A percentile compares a stretch with the other conserved stretches of the same genome.
These are phyloP conservation scores for Dipteronia dyeriana DNA, from an alignment of 345 rosid species.

Conservation along the genomic window DNA sequence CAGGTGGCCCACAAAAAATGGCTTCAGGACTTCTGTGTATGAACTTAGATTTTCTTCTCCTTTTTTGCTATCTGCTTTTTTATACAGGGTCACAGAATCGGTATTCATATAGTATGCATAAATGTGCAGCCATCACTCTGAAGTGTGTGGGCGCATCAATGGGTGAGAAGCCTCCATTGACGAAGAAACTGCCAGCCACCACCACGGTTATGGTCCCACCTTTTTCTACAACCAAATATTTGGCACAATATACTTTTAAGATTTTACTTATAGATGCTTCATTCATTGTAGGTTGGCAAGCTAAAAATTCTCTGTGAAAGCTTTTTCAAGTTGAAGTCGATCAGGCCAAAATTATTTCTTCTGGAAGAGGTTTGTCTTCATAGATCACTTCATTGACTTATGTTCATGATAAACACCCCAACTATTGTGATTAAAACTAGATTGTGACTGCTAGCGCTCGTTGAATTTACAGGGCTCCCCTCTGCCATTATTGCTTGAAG, in stretches of 20 bases:
- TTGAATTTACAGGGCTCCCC: constrained; percentile 65
- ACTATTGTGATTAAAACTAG: not conserved
- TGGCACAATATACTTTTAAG: not conserved
- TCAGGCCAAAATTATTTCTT: constrained; percentile 58
- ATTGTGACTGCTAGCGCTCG: not conserved
- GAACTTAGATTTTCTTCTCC: constrained; percentile 19
- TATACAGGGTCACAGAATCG: not conserved
- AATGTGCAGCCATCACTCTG: constrained; percentile 69
- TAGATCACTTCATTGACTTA: not conserved
- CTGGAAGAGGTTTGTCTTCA: constrained; percentile 66
- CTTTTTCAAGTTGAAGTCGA: constrained; percentile 67
- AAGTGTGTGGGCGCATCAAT: constrained; percentile 83
- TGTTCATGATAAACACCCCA: not conserved
- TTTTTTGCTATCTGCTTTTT: not conserved
- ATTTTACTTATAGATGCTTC: not conserved
- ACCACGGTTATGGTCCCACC: constrained; percentile 56
- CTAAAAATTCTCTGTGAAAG: constrained; percentile 78
- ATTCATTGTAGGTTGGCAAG: constrained; percentile 67
- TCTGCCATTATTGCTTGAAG: constrained; percentile 64
- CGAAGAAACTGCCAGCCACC: constrained; percentile 84
- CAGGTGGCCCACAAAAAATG: constrained; percentile 73
- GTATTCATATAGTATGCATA: constrained; percentile 6
- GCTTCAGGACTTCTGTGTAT: constrained; percentile 79
- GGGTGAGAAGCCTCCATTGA: constrained; percentile 75
- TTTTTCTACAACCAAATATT: constrained; percentile 4